Evolutionary conservation across 306 rosid species (phyloP).

Genomic region (Lathyrus tuberosus): DNA sequence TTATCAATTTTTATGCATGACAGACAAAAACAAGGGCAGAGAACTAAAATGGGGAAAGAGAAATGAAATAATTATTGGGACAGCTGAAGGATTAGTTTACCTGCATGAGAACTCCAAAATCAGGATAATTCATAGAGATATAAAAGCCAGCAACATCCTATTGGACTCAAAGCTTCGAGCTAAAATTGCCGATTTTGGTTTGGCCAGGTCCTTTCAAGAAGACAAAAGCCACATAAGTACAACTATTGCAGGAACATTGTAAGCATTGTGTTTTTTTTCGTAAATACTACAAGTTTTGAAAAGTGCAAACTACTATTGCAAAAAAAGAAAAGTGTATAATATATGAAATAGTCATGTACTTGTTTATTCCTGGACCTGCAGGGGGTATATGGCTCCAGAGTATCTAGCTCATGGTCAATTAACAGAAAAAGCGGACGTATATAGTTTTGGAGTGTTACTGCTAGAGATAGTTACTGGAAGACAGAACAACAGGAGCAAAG

Average conservation of each 20-base stretch:
- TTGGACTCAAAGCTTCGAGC: constrained; percentile 76
- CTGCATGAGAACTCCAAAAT: constrained; percentile 75
- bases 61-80: constrained; percentile 63
- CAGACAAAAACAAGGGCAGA: constrained; percentile 66
- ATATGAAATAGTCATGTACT: constrained; percentile 8
- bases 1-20: constrained; percentile 30
- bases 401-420: constrained; percentile 92
- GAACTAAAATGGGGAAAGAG: constrained; percentile 84
- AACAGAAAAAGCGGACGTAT: constrained; percentile 88
- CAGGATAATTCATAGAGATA: constrained; percentile 89
- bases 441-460: constrained; percentile 80
- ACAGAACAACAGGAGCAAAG: constrained; percentile 77
- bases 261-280: constrained; percentile 34
- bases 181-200: constrained; percentile 95
- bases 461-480: constrained; percentile 73
- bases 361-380: constrained; percentile 35
- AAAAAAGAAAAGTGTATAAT: no score
- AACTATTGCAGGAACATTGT: constrained; percentile 94
- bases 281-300: constrained; percentile 1
- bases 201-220: constrained; percentile 87
- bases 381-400: constrained; percentile 98
- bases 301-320: not conserved
- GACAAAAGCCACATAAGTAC: constrained; percentile 94
- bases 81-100: constrained; percentile 83
- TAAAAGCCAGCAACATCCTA: constrained; percentile 88